phyloP scores from a whole-genome alignment of 495 filamentous ascomycete species.

The Aspergillus diversus region DNA sequence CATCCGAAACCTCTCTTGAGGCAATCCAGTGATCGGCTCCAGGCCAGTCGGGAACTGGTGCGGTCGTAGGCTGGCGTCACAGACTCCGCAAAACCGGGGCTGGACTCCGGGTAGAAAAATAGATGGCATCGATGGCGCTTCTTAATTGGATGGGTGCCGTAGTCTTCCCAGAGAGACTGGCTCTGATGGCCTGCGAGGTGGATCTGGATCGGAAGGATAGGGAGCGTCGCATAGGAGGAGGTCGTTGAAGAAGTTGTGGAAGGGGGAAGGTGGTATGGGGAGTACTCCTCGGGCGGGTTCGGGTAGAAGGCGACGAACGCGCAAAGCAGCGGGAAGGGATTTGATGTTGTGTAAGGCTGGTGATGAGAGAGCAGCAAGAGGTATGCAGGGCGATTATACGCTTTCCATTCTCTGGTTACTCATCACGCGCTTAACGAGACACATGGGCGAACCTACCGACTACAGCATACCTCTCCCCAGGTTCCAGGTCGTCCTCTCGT shows the following conservation, averaged over 20 bases:
- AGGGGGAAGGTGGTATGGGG: constrained; percentile 16
- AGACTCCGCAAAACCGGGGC: constrained; percentile 38
- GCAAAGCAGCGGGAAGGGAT: constrained; percentile 45
- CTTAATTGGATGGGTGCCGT: constrained; percentile 27
- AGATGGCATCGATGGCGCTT: constrained; percentile 49
- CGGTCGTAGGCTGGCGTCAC: constrained; percentile 33
- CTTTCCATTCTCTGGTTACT: constrained; percentile 27
- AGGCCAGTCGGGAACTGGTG: constrained; percentile 55
- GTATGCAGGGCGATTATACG: constrained; percentile 62
- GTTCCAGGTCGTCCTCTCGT: constrained; percentile 45
- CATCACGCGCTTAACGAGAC: background rate
- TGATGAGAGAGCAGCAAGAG: constrained; percentile 56
- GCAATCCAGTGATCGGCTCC: constrained; percentile 54
- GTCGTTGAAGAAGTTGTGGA: constrained; percentile 36
- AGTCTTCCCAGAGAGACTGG: constrained; percentile 33
- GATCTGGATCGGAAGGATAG: constrained; percentile 56
- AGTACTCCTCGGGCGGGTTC: constrained; percentile 24
- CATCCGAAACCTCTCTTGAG: constrained; percentile 58
- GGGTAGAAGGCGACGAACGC: constrained; percentile 66
- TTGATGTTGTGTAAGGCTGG: constrained; percentile 43
- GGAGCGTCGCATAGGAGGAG: constrained; percentile 38
- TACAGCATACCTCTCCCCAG: constrained; percentile 51
- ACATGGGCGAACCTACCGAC: constrained; percentile 40
- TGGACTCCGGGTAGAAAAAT: constrained; percentile 51
- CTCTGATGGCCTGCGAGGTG: constrained; percentile 54